A percentile compares a stretch with the other conserved stretches of the same genome.
Evolutionary conservation across 495 filamentous ascomycete genomes (phyloP).

Genomic region (Penicillium ucsense): DNA sequence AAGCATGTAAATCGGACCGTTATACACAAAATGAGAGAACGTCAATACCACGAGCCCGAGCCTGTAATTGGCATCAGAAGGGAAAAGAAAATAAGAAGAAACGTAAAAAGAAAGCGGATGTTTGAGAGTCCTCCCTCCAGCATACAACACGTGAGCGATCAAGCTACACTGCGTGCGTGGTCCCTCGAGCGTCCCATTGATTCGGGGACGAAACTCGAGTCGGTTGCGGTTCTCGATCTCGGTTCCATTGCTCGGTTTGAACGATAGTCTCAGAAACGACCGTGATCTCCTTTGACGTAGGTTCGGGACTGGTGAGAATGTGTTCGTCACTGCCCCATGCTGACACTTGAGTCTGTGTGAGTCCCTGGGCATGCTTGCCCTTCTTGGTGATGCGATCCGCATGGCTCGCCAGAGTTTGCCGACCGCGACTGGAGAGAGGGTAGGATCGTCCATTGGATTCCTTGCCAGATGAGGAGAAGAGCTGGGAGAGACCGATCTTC

Average conservation of each 20-base stretch:
- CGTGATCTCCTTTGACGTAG: slow-evolving; percentile 15
- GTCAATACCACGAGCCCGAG: no score
- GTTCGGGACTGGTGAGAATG: slow-evolving; percentile 9
- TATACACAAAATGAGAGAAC: no score
- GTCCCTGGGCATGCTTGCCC: slow-evolving; percentile 6
- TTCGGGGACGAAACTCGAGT: slow-evolving; percentile 6
- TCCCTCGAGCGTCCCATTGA: slow-evolving; percentile 3
- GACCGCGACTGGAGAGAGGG: slow-evolving; percentile 11
- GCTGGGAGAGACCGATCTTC: slow-evolving; percentile 19
- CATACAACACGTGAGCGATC: no score
- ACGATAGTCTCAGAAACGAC: slow-evolving; percentile 25
- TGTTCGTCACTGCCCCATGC: slow-evolving; percentile 26
- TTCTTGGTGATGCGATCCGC: slow-evolving; percentile 7
- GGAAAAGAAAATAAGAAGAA: no score
- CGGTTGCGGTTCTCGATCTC: background rate
- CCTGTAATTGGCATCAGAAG: no score
- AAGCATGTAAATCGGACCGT: no score
- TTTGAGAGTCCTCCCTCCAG: no score
- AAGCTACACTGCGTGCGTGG: no score
- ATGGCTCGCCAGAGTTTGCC: slow-evolving; percentile 7
- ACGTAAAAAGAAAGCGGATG: no score
- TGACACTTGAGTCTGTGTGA: slow-evolving; percentile 8
- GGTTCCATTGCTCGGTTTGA: slow-evolving; percentile 15
- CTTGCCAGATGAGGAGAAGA: slow-evolving; percentile 20
- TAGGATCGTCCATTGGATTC: slow-evolving; percentile 7